Base-by-base conservation (phyloP, 1,139 yeast species). In the Geotrichum siamense region DNA sequence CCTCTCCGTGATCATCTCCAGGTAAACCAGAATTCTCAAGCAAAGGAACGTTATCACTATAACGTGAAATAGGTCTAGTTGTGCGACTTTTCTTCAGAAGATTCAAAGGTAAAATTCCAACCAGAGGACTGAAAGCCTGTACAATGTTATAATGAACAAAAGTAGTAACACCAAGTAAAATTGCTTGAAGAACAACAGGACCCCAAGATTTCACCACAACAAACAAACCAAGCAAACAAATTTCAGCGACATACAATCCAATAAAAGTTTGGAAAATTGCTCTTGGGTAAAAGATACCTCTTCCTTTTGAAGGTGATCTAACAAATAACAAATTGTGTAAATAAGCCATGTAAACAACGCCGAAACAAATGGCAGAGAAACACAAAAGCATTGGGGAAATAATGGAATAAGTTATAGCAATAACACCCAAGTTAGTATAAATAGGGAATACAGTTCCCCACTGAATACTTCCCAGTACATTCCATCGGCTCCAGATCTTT, bases 201-300 rank as follows among this genome's bases (percentile, higher is more conserved):
- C 95, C 96, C 96, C 96, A 89, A 47, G 94, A 84, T 70, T 86
- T 85, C 52, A 94, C 93, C 57, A 87, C 86, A 23, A 79, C 85
- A 60, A 87, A 86, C 51, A 91, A 70, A 48, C 94, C 96, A 52
- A 89, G 67, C 59, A 91, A 59, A 68, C 95, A 85, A 26, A 87
- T 64, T 64, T 91, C 91, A 19, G 93, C 94, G 53, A 91, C 64
- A 62, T 91, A 91, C 38, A 91, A 65, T 48, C 97, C 97, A 32
- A 82, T 80, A 59, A 91, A 78, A 0, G 91, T 79, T 66, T 91
- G 96, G 65, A 80, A 82, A 51, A 91, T 68, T 1, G 96, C 96
- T 54, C 81, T 74, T 47, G 95, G 94, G 61, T 86, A 91, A 64
- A 81, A 82, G 48, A 81, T 69, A 39, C 98, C 98, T 63, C 94